Conservation (phyloP, 2,329 filamentous ascomycete species). For the Colletotrichum coccodes region DNA sequence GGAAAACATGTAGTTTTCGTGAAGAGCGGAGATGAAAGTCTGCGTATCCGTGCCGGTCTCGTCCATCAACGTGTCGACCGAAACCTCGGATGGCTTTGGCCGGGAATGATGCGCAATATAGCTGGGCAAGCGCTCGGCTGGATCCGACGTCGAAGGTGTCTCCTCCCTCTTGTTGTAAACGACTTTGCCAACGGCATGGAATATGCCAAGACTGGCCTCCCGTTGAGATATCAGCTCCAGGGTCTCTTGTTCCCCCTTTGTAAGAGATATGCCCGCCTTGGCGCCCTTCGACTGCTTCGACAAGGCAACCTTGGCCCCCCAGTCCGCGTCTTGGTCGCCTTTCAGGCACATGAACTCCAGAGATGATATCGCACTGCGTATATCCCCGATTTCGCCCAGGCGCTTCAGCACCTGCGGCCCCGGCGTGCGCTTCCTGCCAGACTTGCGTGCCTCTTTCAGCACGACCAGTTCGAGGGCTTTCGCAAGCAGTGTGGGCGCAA, state of each 20-base stretch:
- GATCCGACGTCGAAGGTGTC: constrained; percentile 49
- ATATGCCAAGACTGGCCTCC: constrained; percentile 91
- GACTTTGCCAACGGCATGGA: constrained; percentile 95
- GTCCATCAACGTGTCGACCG: constrained; percentile 82
- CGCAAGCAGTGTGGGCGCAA: constrained; percentile 85
- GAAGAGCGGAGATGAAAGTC: constrained; percentile 88
- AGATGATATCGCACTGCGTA: constrained; percentile 90
- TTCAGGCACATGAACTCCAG: constrained; percentile 92
- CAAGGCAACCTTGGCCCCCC: constrained; percentile 79
- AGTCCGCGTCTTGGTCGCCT: constrained; percentile 77
- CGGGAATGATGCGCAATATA: constrained; percentile 67
- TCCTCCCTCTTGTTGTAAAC: constrained; percentile 93
- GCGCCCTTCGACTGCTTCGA: constrained; percentile 72
- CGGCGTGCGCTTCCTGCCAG: constrained; percentile 78
- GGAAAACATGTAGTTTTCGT: constrained; percentile 93
- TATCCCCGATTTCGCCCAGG: constrained; percentile 88
- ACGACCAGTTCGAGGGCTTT: constrained; percentile 87
- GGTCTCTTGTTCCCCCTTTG: constrained; percentile 81
- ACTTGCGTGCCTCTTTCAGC: constrained; percentile 84
- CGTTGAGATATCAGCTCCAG: constrained; percentile 85
- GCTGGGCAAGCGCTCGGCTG: constrained; percentile 66
- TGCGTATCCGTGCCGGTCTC: constrained; percentile 92
- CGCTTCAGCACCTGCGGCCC: constrained; percentile 81
- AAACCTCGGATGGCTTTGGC: constrained; percentile 72
- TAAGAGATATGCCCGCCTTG: constrained; percentile 70